A percentile compares a stretch with the other conserved stretches of the same genome.
Conservation (phyloP, 139 green algal species). For the Zygnema cylindricum region DNA sequence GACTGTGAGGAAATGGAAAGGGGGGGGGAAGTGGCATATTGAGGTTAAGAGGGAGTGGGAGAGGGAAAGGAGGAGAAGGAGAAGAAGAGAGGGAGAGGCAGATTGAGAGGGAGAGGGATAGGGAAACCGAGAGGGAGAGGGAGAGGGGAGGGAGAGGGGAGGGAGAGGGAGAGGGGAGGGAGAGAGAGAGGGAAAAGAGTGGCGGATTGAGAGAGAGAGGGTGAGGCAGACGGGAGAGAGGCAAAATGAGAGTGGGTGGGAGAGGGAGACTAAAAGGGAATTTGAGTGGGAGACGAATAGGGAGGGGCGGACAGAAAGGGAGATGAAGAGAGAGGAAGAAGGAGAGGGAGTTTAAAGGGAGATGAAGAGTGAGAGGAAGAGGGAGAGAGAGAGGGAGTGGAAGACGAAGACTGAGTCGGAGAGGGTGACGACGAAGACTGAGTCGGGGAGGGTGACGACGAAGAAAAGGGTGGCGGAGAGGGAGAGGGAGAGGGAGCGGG, state of each 20-base stretch:
- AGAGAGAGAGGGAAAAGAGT: not conserved
- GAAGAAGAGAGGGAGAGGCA: too few species aligned
- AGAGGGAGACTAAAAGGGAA: too few species aligned
- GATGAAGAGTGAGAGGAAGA: constrained; percentile 8
- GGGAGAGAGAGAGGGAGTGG: not conserved
- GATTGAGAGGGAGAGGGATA: too few species aligned
- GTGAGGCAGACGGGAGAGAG: not conserved
- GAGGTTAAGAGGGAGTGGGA: not conserved
- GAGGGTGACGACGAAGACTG: too few species aligned
- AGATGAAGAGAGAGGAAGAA: not conserved
- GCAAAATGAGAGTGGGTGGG: not conserved
- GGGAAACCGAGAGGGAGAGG: too few species aligned
- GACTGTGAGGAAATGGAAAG: too few species aligned
- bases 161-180: not conserved
- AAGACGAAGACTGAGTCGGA: too few species aligned
- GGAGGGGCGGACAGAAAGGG: not conserved
- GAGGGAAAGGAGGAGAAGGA: not conserved
- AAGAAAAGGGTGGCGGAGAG: too few species aligned
- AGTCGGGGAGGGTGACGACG: too few species aligned
- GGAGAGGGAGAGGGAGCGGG: too few species aligned
- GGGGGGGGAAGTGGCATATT: not conserved
- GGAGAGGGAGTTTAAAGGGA: not conserved
- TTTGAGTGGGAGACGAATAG: too few species aligned
- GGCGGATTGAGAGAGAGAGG: too few species aligned
- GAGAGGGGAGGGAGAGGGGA: not conserved